These are phyloP conservation scores for Capillidium rhysosporum DNA, from an alignment of 371 early-diverging fungal genomes.

Conservation along the genomic window DNA sequence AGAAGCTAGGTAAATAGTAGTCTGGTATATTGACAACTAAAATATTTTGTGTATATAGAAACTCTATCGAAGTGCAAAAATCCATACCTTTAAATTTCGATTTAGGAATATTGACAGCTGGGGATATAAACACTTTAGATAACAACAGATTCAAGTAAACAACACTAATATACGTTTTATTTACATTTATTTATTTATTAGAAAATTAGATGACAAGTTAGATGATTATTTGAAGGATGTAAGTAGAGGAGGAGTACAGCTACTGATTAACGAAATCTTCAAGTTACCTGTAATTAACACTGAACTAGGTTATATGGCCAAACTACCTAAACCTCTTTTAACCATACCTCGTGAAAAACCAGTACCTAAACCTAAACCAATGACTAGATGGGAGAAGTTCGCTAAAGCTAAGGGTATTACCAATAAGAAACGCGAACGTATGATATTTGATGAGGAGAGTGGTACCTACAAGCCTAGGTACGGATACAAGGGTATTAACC, in stretches of 20 bases:
- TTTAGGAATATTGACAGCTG: constrained; percentile 53
- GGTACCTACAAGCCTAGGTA: constrained; percentile 77
- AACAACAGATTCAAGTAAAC: constrained; percentile 30
- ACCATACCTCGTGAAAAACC: constrained; percentile 80
- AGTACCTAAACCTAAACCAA: constrained; percentile 62
- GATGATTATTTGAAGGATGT: constrained; percentile 45
- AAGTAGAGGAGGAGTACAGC: constrained; percentile 68
- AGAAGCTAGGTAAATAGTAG: constrained; percentile 3
- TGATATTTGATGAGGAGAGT: constrained; percentile 73
- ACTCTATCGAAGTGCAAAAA: constrained; percentile 35
- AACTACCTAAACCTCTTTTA: constrained; percentile 46
- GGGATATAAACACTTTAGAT: constrained; percentile 63
- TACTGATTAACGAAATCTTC: constrained; percentile 77
- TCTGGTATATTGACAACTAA: not conserved
- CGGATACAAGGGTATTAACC: constrained; percentile 78
- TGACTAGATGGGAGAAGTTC: constrained; percentile 98
- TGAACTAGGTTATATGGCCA: constrained; percentile 59
- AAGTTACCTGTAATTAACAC: constrained; percentile 44
- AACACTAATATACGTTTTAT: not conserved
- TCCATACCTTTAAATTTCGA: constrained; percentile 71
- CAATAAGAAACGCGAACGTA: constrained; percentile 62
- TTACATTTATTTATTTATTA: not conserved
- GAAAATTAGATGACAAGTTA: constrained; percentile 14
- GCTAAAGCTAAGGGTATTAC: constrained; percentile 94
- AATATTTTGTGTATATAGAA: constrained; percentile 13